Conservation (phyloP, 1,139 yeast genomes). For the Debaryomyces fabryi region DNA sequence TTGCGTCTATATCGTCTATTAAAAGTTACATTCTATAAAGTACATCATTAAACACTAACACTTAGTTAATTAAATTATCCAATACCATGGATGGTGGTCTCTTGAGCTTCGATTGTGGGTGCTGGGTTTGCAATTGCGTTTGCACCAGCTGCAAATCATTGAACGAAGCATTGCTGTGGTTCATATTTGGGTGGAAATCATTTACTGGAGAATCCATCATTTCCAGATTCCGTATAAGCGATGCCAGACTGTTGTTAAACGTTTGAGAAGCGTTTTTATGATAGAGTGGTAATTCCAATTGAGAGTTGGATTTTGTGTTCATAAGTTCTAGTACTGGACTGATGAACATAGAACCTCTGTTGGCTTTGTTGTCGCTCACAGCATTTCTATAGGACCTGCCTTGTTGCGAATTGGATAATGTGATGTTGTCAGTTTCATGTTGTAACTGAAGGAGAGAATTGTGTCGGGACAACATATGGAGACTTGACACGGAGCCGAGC, state of each 20-base stretch:
- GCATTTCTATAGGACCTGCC: conserved; percentile 30
- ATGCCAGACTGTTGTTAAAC: conserved; percentile 2
- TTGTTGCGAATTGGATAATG: conserved; percentile 14
- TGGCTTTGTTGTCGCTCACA: conserved; percentile 13
- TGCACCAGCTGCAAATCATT: background rate
- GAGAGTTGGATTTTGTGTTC: conserved; percentile 15
- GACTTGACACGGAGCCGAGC: conserved; percentile 13
- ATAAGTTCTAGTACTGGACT: conserved; percentile 35
- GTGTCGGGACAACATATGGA: conserved; percentile 15
- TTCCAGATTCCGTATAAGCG: background rate
- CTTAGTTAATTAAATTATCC: conserved; percentile 26
- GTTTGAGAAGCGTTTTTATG: conserved; percentile 14
- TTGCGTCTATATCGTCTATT: background rate
- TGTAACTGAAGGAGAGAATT: conserved; percentile 9
- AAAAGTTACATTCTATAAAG: conserved; percentile 4
- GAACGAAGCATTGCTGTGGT: background rate
- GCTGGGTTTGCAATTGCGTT: background rate
- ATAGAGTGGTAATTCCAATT: conserved; percentile 25
- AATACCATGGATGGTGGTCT: conserved; percentile 38
- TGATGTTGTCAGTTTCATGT: conserved; percentile 5
- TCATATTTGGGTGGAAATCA: conserved; percentile 1
- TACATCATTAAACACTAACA: background rate
- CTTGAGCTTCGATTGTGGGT: background rate
- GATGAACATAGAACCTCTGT: conserved; percentile 37
- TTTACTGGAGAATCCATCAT: background rate